These are phyloP conservation scores for Triglochin maritima DNA, from an alignment of 106 monocot species.

Conservation along the genomic window DNA sequence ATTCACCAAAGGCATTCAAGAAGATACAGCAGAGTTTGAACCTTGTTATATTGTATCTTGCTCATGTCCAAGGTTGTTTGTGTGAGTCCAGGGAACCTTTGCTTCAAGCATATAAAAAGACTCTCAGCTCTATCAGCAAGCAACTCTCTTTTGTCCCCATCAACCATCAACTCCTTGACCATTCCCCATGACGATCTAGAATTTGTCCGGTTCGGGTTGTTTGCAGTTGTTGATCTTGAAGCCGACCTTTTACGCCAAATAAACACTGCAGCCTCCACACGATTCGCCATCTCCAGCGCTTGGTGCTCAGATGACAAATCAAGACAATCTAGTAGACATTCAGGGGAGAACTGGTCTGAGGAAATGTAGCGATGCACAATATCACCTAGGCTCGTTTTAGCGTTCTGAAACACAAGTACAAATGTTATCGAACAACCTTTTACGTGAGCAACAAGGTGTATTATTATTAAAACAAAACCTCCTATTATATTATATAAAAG, in stretches of 20 bases:
- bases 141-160: constrained; percentile 61
- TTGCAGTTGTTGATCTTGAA: constrained; percentile 23
- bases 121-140: constrained; percentile 78
- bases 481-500: not conserved
- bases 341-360: constrained; percentile 75
- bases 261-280: constrained; percentile 67
- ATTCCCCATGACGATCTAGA: constrained; percentile 54
- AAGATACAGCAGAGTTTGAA: constrained; percentile 4
- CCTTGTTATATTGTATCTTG: constrained; percentile 96
- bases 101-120: constrained; percentile 77
- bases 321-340: constrained; percentile 77
- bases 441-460: not conserved
- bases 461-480: not conserved
- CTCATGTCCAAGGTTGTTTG: constrained; percentile 81
- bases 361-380: constrained; percentile 63
- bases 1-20: not conserved
- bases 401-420: constrained; percentile 37
- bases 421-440: not conserved
- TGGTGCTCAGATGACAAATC: constrained; percentile 81
- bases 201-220: constrained; percentile 14
- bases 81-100: constrained; percentile 77
- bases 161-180: constrained; percentile 57
- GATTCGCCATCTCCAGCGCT: constrained; percentile 83
- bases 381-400: constrained; percentile 68
- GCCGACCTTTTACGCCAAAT: constrained; percentile 48